Evolutionary conservation across 495 filamentous ascomycete species (phyloP).

Genomic region (Penicillium alfredii): DNA sequence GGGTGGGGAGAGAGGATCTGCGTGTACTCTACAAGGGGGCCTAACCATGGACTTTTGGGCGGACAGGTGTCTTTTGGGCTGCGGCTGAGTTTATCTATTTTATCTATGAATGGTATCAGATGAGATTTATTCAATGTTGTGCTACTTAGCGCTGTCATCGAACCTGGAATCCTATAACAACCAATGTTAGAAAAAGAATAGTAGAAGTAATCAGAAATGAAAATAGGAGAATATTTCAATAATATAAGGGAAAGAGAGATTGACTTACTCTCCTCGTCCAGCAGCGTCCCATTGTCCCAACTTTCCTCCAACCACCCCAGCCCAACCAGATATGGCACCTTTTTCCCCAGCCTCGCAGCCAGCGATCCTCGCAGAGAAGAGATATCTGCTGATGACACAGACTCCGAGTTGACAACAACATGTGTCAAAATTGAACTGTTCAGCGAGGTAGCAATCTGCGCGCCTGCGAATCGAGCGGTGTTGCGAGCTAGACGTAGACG

Average conservation of each 20-base stretch:
- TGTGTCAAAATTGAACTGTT: conserved; percentile 26
- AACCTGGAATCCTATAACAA: conserved; percentile 4
- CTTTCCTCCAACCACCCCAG: conserved; percentile 70
- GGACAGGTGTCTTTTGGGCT: too few relatives aligned
- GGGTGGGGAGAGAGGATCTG: too few relatives aligned
- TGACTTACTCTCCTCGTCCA: conserved; percentile 68
- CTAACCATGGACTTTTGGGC: too few relatives aligned
- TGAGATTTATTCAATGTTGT: too few relatives aligned
- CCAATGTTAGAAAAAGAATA: not conserved
- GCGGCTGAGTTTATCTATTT: too few relatives aligned
- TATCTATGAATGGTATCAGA: too few relatives aligned
- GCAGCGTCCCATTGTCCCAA: conserved; percentile 68
- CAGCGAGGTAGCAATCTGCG: conserved; percentile 24
- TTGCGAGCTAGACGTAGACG: conserved; percentile 31
- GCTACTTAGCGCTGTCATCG: too few relatives aligned
- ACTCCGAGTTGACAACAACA: conserved; percentile 26
- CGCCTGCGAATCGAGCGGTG: conserved; percentile 60
- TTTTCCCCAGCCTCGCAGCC: conserved; percentile 25
- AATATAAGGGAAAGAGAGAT: not conserved
- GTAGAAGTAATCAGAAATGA: conserved; percentile 5
- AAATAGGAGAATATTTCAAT: too few relatives aligned
- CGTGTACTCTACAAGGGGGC: too few relatives aligned
- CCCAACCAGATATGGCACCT: conserved; percentile 65
- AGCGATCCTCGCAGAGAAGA: conserved; percentile 24
- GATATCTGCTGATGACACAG: conserved; percentile 13